A percentile compares a stretch with the other conserved stretches of the same genome.
Evolutionary conservation across 2,329 filamentous ascomycete genomes (phyloP).

Genomic region (Colletotrichum falcatum): DNA sequence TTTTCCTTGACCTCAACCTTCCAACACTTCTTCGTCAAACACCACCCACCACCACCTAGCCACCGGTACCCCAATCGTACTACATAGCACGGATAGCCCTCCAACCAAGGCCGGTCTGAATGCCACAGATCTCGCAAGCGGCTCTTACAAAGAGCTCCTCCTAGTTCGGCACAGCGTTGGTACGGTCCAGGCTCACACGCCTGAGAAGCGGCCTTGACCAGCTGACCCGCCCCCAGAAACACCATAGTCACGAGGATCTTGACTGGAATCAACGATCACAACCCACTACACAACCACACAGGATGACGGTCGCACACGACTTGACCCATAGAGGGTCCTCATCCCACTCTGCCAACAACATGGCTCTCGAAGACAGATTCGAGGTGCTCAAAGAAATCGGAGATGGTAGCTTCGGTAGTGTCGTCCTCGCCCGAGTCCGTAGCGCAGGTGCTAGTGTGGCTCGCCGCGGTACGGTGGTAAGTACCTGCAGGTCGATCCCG

Average conservation of each 20-base stretch:
- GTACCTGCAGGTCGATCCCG: conserved; percentile 49
- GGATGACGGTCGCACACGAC: conserved; percentile 84
- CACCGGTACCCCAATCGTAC: conserved; percentile 5
- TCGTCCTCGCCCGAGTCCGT: conserved; percentile 90
- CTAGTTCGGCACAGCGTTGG: conserved; percentile 44
- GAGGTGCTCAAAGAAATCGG: conserved; percentile 98
- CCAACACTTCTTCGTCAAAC: conserved; percentile 17
- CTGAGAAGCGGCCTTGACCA: conserved; percentile 41
- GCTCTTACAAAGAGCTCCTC: conserved; percentile 55
- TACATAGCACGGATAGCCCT: not conserved
- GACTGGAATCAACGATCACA: conserved; percentile 42
- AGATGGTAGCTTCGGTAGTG: conserved; percentile 98
- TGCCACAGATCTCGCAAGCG: conserved; percentile 50
- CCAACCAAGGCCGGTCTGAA: conserved; percentile 46
- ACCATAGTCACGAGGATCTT: conserved; percentile 39
- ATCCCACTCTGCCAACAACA: conserved; percentile 60
- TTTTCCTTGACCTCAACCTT: conserved; percentile 26
- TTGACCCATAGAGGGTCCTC: conserved; percentile 75
- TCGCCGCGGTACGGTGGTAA: conserved; percentile 91
- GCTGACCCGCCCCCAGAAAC: conserved; percentile 40
- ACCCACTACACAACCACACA: conserved; percentile 46
- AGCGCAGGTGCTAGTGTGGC: conserved; percentile 90
- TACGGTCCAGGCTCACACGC: conserved; percentile 43
- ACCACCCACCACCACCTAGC: not conserved
- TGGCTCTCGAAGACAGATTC: conserved; percentile 91